phyloP scores from a whole-genome alignment of 139 green algal species.

The Coelastrella sp. region DNA sequence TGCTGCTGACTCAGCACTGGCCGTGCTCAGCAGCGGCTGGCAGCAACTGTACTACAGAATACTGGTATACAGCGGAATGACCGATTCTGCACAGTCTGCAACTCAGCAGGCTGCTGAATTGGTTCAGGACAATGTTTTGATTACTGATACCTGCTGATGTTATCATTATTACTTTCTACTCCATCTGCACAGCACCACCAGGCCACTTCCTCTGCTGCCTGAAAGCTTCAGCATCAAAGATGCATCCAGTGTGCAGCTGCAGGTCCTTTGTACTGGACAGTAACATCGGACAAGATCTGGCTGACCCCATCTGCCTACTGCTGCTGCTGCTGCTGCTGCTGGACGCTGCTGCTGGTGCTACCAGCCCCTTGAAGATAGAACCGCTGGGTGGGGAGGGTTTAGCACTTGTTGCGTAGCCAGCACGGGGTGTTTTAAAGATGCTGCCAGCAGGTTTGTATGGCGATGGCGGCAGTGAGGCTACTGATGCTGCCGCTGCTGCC shows the following conservation, averaged over 20 bases:
- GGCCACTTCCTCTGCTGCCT: background rate
- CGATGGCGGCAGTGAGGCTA: background rate
- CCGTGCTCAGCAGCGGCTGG: too few relatives aligned
- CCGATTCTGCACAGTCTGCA: too few relatives aligned
- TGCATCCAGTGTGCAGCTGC: background rate
- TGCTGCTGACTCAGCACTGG: too few relatives aligned
- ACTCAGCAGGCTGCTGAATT: too few relatives aligned
- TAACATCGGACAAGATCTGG: background rate
- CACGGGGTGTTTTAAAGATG: background rate
- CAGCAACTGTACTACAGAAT: too few relatives aligned
- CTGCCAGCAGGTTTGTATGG: background rate
- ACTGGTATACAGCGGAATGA: too few relatives aligned
- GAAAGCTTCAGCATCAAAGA: background rate
- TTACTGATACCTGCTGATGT: too few relatives aligned
- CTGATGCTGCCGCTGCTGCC: constrained; percentile 1
- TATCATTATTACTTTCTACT: too few relatives aligned
- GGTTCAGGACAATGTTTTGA: too few relatives aligned
- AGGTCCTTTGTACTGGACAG: background rate
- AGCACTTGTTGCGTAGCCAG: background rate
- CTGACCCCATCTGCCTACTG: background rate
- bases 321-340: constrained; percentile 1
- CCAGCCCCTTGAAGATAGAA: background rate
- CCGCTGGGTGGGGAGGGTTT: background rate
- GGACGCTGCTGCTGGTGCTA: background rate
- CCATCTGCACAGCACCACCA: background rate